A percentile compares a stretch with the other conserved stretches of the same genome.
These are phyloP conservation scores for Aspergillus sp. DNA, from an alignment of 2,329 filamentous ascomycete species.

Conservation along the genomic window DNA sequence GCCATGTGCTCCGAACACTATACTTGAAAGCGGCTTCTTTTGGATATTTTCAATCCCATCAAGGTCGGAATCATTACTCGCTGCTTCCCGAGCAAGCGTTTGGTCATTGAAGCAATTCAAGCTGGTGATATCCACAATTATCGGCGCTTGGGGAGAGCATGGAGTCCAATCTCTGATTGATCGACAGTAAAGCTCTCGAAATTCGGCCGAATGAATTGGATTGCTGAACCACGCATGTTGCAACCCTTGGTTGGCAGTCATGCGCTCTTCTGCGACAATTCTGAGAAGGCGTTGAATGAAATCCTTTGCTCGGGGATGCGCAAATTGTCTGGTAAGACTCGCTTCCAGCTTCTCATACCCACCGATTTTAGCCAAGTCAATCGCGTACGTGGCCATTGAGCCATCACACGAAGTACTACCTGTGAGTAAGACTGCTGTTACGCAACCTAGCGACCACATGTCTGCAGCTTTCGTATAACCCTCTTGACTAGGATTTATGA, in stretches of 20 bases:
- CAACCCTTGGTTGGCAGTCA: slow-evolving; percentile 58
- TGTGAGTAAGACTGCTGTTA: slow-evolving; percentile 55
- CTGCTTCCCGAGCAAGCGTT: not conserved
- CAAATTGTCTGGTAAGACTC: slow-evolving; percentile 45
- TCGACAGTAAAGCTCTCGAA: slow-evolving; percentile 53
- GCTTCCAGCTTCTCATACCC: slow-evolving; percentile 50
- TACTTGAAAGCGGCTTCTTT: not conserved
- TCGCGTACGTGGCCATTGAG: slow-evolving; percentile 29
- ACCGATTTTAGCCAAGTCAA: slow-evolving; percentile 38
- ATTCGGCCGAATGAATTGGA: slow-evolving; percentile 47
- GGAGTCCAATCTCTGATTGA: slow-evolving; percentile 55
- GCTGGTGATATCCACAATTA: slow-evolving; percentile 17
- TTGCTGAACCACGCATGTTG: slow-evolving; percentile 60
- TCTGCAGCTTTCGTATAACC: slow-evolving; percentile 63
- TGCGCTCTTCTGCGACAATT: slow-evolving; percentile 51
- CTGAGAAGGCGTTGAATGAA: slow-evolving; percentile 57
- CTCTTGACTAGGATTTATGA: slow-evolving; percentile 20
- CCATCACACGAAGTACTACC: slow-evolving; percentile 52
- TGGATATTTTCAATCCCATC: not conserved
- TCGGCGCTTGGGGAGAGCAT: slow-evolving; percentile 20
- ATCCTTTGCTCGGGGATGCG: slow-evolving; percentile 50
- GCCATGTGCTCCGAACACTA: too few species aligned
- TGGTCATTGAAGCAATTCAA: not conserved
- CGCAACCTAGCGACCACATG: slow-evolving; percentile 63
- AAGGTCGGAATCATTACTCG: not conserved